Base-by-base conservation (phyloP, 2,329 filamentous ascomycete genomes). In the Neurospora sp. region DNA sequence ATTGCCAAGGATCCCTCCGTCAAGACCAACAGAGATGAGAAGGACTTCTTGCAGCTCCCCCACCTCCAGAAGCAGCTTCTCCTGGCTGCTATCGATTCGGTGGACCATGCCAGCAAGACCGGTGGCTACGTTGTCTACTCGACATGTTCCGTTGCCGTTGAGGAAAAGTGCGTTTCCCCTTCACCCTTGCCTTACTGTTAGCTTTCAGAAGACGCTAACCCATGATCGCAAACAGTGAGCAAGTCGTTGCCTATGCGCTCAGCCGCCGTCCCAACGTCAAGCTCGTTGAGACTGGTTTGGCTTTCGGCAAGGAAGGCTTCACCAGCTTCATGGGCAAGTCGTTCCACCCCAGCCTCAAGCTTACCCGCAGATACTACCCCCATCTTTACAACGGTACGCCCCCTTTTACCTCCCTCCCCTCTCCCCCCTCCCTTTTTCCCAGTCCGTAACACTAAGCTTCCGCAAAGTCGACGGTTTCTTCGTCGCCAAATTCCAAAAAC, bases 21-120 rank as follows among this genome's bases (percentile, higher is more conserved):
- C 75, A 99, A 99, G 86, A 98, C 95, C 33, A 98, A 97, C 85
- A 98, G 98, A 85, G 96, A 92, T 11, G 93, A 97, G 79, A 91
- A 90, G 74, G 96, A 99, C 80, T 99, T 99, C 84, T 88, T 97
- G 80, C 89, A 91, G 77, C 88, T 99, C 68, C 94, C 96, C 0
- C 96, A 99, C 81, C 87, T 93, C 71, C 96, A 99, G 81, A 97
- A 97, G 81, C 94, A 98, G 82, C 86, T 99, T 70, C 84, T 99
- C 13, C 87, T 99, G 38, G 89, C 93, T 8, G 96, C 96, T 67
- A 97, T 99, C 73, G 96, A 99, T 82, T 97, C 93, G 0, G 93
- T 96, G 17, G 93, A 97, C 79, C 94, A 97, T 78, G 84, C 89
- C 68, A 93, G 91, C 80, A 96, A 96, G 81, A 97, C 94, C 0